Percentiles rank a stretch among this genome's conserved stretches.
Evolutionary conservation across 2,329 filamentous ascomycete species (phyloP).

Genomic region (Aureobasidium pullulans): DNA sequence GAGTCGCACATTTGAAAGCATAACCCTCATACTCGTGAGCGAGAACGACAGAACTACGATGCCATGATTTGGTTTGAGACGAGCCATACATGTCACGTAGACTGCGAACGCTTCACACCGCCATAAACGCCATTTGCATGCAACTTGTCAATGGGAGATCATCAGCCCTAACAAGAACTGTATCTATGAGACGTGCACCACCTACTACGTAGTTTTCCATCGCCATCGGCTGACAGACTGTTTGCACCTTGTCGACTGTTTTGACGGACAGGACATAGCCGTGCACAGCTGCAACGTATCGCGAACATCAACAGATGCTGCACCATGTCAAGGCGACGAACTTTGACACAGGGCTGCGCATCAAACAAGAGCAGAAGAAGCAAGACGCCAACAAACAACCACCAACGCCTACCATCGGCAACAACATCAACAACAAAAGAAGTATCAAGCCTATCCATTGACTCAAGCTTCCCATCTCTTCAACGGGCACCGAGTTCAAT

Average conservation of each 20-base stretch:
- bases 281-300: background rate
- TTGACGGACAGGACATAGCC: background rate
- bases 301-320: background rate
- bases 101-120: background rate
- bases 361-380: background rate
- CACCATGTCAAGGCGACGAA: conserved; percentile 1
- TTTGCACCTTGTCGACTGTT: background rate
- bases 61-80: background rate
- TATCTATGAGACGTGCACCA: background rate
- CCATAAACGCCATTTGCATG: background rate
- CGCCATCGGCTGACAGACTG: background rate
- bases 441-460: background rate
- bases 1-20: no score
- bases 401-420: background rate
- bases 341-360: background rate
- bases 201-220: background rate
- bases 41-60: background rate
- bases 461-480: background rate
- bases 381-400: background rate
- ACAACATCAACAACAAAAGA: background rate
- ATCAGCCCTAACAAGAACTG: background rate
- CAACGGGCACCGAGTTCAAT: background rate
- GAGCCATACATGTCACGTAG: background rate
- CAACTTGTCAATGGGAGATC: background rate
- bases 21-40: background rate